Base-by-base conservation (phyloP, 306 rosid genomes). In the Fragaria iinumae region DNA sequence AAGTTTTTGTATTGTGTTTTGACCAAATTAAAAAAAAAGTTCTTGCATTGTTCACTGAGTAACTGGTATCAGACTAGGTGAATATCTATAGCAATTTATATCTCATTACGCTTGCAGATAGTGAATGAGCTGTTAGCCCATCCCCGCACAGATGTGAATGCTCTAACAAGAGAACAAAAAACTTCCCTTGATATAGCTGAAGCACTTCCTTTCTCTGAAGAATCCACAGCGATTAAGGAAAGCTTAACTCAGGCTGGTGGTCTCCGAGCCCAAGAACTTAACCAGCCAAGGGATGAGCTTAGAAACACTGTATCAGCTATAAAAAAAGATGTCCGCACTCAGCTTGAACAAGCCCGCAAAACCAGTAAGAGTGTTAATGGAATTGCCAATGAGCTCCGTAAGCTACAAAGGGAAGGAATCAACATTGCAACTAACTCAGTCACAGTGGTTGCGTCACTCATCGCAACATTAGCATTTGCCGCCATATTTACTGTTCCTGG, bases 401-500 rank as follows among this genome's bases (percentile, higher is more conserved):
- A 87, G 80, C 82, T 94, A 63, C 98, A 91, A 66, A 85, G 89
- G 52, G 91, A 64, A 5, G 98, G 97, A 66, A 83, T 94, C 83
- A 87, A 86, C 84, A 94, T 85, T 57, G 94, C 98, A 25, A 87
- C 94, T 34, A 91, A 94, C 86, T 87, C 98, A 4, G 97, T 94
- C 73, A 94, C 97, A 48, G 82, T 94, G 71, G 98, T 91, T 12
- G 93, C 98, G 6, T 91, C 89, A 36, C 96, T 94, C 79, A 90
- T 91, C 75, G 95, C 96, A 44, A 87, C 97, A 3, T 94, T 90
- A 72, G 97, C 98, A 3, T 91, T 94, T 41, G 88, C 98, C 1
- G 98, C 97, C n/a, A 76, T 91, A 52, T 94, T 94, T 79, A 88
- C 97, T 0, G 91, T 91, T 69, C 97, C 98, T 2, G 97, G 98